Evolutionary conservation across 257 asterid genomes (phyloP), one percentile per base, ranked within the genome.

Genomic region (Striga asiatica): DNA sequence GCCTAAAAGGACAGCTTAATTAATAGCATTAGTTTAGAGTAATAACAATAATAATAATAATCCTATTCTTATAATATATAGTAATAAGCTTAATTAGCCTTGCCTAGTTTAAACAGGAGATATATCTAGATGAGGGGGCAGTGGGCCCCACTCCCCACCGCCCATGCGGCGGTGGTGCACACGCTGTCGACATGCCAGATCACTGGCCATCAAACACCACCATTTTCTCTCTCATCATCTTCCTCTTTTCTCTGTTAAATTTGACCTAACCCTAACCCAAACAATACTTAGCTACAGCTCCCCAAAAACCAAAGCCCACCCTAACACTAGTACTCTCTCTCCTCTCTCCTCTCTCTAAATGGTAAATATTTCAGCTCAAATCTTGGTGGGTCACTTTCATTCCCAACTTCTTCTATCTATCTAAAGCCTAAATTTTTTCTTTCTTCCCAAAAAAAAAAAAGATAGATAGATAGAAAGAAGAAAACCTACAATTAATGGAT

Each of bases 191-290:
- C 52, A 61, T 62, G 58, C 80, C 71, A 41, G 66, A 60, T 54
- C 14, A 1, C 46, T 13, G 11, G 8, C 43, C 43, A 2, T 14
- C 10, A 37, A 3, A 11, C 43, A 37, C 43, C 43, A 37, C 10
- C 43, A 11, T 11, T 1, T 14, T 14, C 18, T 14, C 16, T 38
- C 46, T 1, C 22, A 49, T 39, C 41, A 1, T 28, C 34, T 28
- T 24, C 54, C 62, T 49, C n/a, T n/a, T n/a, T n/a, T 19, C 54
- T 42, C 51, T 54, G n/a, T n/a, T n/a, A n/a, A 55, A 11, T 47
- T 59, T 68, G 70, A 76, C 88, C 89, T 76, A 85, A 76, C 85
- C 84, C 83, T 72, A 68, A 67, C 71, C 71, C 68, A 63, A 73
- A 32, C 58, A 66, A 31, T 65, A 63, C 72, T 69, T 59, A 65